phyloP scores from a whole-genome alignment of 2,329 filamentous ascomycete genomes.

The Cladobotryum protrusum region DNA sequence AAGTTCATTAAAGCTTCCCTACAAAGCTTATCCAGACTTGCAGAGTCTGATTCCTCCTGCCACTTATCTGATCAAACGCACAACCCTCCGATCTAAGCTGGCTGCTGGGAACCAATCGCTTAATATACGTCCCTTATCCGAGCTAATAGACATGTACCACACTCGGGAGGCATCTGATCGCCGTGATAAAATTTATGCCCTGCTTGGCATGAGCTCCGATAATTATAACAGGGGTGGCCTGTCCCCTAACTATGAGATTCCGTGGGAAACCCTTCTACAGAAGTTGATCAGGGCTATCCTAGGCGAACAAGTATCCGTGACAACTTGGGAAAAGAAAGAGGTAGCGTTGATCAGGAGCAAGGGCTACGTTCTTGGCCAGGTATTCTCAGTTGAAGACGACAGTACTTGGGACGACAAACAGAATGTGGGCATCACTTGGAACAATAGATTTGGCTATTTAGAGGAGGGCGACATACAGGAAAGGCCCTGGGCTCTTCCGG shows the following conservation, averaged over 20 bases:
- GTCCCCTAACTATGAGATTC: not conserved
- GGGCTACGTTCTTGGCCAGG: not conserved
- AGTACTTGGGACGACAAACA: conserved; percentile 1
- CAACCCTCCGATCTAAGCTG: not conserved
- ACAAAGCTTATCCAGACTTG: not conserved
- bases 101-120: not conserved
- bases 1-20: not conserved
- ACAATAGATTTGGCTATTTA: no score
- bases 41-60: not conserved
- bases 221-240: not conserved
- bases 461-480: no score
- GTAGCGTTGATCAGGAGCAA: conserved; percentile 1
- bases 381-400: not conserved
- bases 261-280: not conserved
- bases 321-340: not conserved
- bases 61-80: not conserved
- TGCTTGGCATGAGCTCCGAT: conserved; percentile 4
- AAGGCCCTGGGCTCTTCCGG: not conserved
- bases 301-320: not conserved
- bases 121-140: not conserved
- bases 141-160: conserved; percentile 4
- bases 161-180: conserved; percentile 1
- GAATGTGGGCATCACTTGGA: not conserved
- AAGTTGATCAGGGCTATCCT: not conserved
- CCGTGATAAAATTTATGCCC: not conserved